Percentiles rank a stretch among this genome's conserved stretches.
Evolutionary conservation across 768 basidiomycete species (phyloP).

Genomic region (Lactarius trivialis): DNA sequence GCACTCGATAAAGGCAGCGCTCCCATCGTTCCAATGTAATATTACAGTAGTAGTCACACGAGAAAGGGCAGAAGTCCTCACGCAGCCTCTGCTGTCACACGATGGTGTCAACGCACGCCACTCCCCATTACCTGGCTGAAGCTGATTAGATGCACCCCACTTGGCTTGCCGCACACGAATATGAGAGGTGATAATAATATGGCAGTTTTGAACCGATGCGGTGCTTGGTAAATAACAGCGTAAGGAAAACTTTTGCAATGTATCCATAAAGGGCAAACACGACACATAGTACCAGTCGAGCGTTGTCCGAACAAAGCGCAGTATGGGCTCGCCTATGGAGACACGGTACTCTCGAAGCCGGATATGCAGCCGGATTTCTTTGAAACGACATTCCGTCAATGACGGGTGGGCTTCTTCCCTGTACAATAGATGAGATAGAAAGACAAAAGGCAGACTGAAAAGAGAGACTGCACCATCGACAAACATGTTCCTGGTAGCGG

Average conservation of each 20-base stretch:
- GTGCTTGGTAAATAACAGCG: neutral
- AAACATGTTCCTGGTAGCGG: slow-evolving; percentile 96
- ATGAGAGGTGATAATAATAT: neutral
- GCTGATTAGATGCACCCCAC: neutral
- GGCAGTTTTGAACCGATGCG: neutral
- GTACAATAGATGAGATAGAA: neutral
- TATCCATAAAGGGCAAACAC: neutral
- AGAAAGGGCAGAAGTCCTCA: neutral
- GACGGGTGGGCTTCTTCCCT: slow-evolving; percentile 49
- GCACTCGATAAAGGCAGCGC: slow-evolving; percentile 69
- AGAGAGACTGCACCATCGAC: slow-evolving; percentile 64
- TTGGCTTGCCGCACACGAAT: neutral
- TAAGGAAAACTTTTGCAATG: neutral
- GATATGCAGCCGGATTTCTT: neutral
- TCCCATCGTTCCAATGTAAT: slow-evolving; percentile 43
- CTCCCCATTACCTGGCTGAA: neutral
- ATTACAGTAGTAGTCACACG: neutral
- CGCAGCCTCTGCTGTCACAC: neutral
- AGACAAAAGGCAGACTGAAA: neutral
- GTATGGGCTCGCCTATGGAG: neutral
- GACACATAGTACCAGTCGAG: too few species aligned
- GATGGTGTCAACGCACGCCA: too few species aligned
- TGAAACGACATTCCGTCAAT: slow-evolving; percentile 26
- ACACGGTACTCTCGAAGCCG: neutral
- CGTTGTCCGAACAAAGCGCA: neutral